A percentile compares a stretch with the other conserved stretches of the same genome.
Conservation (phyloP, 257 asterid genomes). For the Ajuga chamaepitys region DNA sequence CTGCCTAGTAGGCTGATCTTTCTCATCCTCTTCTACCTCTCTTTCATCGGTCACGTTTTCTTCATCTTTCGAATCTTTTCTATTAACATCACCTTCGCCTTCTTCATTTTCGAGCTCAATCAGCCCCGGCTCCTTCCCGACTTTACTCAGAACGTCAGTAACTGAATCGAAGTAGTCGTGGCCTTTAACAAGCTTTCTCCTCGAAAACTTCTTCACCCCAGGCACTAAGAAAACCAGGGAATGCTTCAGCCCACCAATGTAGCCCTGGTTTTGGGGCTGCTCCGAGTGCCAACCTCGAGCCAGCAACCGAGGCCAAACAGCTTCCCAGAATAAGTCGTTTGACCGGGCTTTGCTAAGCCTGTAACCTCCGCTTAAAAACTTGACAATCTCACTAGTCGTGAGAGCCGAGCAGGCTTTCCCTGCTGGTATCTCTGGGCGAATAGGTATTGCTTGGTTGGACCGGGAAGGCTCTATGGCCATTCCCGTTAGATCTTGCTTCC, state of each 20-base stretch:
- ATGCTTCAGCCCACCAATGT: conserved; percentile 29
- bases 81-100: conserved; percentile 17
- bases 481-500: conserved; percentile 60
- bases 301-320: conserved; percentile 89
- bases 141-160: conserved; percentile 58
- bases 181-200: conserved; percentile 53
- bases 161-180: conserved; percentile 64
- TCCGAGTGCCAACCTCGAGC: conserved; percentile 86
- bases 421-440: conserved; percentile 57
- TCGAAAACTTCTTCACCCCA: conserved; percentile 52
- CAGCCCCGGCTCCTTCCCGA: conserved; percentile 52
- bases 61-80: conserved; percentile 23
- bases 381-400: conserved; percentile 46
- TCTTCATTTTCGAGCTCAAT: conserved; percentile 43
- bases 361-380: conserved; percentile 61
- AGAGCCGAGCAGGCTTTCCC: conserved; percentile 74
- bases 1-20: conserved; percentile 28
- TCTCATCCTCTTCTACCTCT: conserved; percentile 33
- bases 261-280: conserved; percentile 45
- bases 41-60: conserved; percentile 3
- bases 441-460: conserved; percentile 30
- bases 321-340: conserved; percentile 80
- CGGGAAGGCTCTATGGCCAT: conserved; percentile 43
- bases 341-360: conserved; percentile 77
- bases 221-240: conserved; percentile 64